Evolutionary conservation across 768 basidiomycete species (phyloP).

Genomic region (Phylloporus sp.): DNA sequence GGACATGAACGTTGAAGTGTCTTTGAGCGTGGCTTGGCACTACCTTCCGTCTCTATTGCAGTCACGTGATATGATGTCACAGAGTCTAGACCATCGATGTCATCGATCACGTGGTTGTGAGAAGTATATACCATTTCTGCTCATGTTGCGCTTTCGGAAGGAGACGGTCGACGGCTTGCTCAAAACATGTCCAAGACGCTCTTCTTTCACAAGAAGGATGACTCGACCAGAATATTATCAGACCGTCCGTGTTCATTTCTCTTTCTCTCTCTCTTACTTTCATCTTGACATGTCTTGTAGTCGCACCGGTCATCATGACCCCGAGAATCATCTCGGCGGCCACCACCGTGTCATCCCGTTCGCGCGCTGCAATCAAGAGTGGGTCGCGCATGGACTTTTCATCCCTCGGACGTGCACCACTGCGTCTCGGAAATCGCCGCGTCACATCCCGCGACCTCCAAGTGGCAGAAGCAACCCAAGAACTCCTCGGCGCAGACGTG

Average conservation of each 20-base stretch:
- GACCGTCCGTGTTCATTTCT: conserved; percentile 49
- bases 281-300: conserved; percentile 26
- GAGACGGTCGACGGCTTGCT: conserved; percentile 36
- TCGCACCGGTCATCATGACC: conserved; percentile 88
- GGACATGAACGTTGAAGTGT: conserved; percentile 24
- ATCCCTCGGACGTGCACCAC: conserved; percentile 72
- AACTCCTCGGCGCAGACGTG: conserved; percentile 64
- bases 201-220: conserved; percentile 49
- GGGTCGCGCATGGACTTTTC: conserved; percentile 61
- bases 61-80: conserved; percentile 34
- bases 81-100: conserved; percentile 24
- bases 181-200: conserved; percentile 63
- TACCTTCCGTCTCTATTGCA: not conserved
- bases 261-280: not conserved
- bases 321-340: conserved; percentile 74
- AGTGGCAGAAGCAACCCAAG: conserved; percentile 76
- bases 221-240: conserved; percentile 68
- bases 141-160: too few species aligned
- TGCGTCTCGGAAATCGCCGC: conserved; percentile 59
- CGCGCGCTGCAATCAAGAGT: conserved; percentile 28
- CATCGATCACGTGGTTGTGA: conserved; percentile 21
- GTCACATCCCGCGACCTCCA: conserved; percentile 81
- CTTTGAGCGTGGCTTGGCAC: not conserved
- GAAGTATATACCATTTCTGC: conserved; percentile 4
- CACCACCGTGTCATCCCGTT: conserved; percentile 57